phyloP scores from a whole-genome alignment of 2,329 filamentous ascomycete species.

The Nemania serpens region DNA sequence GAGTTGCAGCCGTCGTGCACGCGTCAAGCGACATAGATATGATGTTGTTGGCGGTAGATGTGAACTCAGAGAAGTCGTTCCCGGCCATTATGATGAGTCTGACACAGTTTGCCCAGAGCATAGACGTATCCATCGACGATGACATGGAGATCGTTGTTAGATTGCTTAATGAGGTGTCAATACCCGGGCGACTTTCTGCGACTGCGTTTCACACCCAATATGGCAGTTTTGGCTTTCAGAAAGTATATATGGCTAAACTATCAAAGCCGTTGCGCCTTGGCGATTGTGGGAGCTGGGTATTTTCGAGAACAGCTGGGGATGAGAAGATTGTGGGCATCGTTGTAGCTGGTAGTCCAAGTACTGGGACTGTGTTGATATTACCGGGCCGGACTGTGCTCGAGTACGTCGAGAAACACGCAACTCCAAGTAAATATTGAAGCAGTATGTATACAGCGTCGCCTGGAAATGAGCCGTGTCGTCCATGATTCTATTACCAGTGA shows the following conservation, averaged over 20 bases:
- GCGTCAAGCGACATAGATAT: not conserved
- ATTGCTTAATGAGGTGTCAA: not conserved
- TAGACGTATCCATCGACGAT: not conserved
- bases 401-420: not conserved
- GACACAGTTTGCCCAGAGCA: not conserved
- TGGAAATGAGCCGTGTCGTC: slow-evolving; percentile 78
- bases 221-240: not conserved
- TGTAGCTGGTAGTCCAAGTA: not conserved
- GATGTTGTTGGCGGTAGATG: not conserved
- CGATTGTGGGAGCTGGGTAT: not conserved
- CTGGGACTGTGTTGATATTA: not conserved
- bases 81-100: not conserved
- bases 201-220: not conserved
- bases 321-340: not conserved
- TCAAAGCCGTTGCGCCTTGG: not conserved
- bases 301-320: not conserved
- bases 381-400: not conserved
- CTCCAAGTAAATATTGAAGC: not conserved
- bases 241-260: not conserved
- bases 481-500: slow-evolving; percentile 72
- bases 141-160: not conserved
- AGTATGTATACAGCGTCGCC: slow-evolving; percentile 52
- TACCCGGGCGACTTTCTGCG: not conserved
- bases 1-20: not conserved
- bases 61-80: not conserved